These are phyloP conservation scores for Colletotrichum costaricense DNA, from an alignment of 2,329 filamentous ascomycete genomes.

Conservation along the genomic window DNA sequence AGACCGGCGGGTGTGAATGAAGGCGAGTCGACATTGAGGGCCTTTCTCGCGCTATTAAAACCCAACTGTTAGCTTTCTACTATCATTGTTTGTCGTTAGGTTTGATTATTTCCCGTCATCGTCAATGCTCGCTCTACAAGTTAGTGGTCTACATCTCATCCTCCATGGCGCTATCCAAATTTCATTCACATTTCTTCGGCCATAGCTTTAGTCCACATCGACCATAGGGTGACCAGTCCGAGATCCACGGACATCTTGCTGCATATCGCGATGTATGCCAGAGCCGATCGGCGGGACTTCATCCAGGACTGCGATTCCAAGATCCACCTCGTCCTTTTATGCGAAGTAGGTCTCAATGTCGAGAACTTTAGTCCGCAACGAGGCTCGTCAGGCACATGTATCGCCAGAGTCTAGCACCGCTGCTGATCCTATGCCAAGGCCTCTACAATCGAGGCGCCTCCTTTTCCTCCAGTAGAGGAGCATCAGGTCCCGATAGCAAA, in stretches of 20 bases:
- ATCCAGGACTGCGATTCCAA: neutral
- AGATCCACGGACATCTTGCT: neutral
- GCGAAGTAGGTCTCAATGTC: neutral
- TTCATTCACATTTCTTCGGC: neutral
- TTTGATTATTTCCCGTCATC: neutral
- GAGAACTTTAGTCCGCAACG: neutral
- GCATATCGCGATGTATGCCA: neutral
- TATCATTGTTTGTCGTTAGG: neutral
- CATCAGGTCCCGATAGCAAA: neutral
- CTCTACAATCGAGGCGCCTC: neutral
- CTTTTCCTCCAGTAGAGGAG: neutral
- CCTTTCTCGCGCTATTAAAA: conserved; percentile 69
- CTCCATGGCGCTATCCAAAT: neutral
- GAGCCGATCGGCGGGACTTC: neutral
- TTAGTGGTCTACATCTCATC: neutral
- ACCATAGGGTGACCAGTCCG: neutral
- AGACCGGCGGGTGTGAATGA: conserved; percentile 83
- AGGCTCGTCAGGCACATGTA: neutral
- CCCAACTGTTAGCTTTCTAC: conserved; percentile 20
- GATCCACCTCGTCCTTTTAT: neutral
- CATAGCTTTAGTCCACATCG: neutral
- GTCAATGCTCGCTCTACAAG: neutral
- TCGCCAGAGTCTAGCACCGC: neutral
- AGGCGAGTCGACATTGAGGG: conserved; percentile 94
- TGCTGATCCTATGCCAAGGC: neutral